Conservation (phyloP, 192 early-diverging fungal genomes). For the Coemansia sp. region DNA sequence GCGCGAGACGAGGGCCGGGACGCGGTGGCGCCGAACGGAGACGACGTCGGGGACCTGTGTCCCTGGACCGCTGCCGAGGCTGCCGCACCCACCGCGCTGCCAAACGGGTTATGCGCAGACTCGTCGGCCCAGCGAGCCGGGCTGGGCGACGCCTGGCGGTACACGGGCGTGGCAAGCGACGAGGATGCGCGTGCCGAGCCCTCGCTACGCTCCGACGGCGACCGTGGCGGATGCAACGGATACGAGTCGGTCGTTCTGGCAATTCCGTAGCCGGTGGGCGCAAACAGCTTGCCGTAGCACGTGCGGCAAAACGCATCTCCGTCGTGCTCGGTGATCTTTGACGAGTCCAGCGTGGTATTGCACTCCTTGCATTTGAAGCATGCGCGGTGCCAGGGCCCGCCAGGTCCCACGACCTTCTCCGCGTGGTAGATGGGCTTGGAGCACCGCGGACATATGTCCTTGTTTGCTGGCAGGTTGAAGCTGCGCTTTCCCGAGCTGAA, state of each 20-base stretch:
- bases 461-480: slow-evolving; percentile 31
- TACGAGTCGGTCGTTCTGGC: slow-evolving; percentile 41
- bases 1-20: slow-evolving; percentile 27
- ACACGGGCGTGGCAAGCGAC: neutral
- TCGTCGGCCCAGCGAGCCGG: slow-evolving; percentile 1
- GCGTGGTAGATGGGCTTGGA: slow-evolving; percentile 51
- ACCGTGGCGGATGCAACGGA: slow-evolving; percentile 8
- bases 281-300: slow-evolving; percentile 53
- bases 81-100: slow-evolving; percentile 36
- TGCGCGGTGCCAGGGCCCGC: slow-evolving; percentile 51
- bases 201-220: neutral
- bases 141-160: slow-evolving; percentile 11
- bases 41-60: slow-evolving; percentile 10
- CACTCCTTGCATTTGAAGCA: slow-evolving; percentile 56
- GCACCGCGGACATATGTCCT: slow-evolving; percentile 53
- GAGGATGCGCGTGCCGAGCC: neutral
- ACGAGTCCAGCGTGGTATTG: slow-evolving; percentile 39
- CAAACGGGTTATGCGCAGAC: slow-evolving; percentile 14
- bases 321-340: slow-evolving; percentile 49
- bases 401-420: slow-evolving; percentile 53
- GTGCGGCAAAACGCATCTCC: slow-evolving; percentile 51
- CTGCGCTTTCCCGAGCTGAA: slow-evolving; percentile 41
- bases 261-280: slow-evolving; percentile 44
- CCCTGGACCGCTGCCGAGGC: slow-evolving; percentile 38
- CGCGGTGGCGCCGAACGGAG: neutral